Percentiles rank a stretch among this genome's conserved stretches.
Conservation (phyloP, 208 protist genomes). For the Pavlovales sp. region DNA sequence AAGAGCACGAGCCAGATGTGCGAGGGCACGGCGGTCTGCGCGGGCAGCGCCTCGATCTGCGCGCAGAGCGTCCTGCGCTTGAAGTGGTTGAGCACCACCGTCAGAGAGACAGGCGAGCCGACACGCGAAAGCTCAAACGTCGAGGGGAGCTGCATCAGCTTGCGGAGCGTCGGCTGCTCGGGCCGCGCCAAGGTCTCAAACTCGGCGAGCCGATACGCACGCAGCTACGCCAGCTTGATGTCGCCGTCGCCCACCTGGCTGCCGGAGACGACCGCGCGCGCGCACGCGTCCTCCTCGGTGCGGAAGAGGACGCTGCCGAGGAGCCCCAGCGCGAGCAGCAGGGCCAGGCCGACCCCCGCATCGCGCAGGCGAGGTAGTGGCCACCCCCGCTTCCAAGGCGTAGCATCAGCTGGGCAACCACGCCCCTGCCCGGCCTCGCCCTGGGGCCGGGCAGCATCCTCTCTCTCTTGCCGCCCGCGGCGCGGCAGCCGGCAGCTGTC, state of each 20-base stretch:
- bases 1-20: constrained; percentile 25
- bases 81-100: constrained; percentile 27
- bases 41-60: constrained; percentile 20
- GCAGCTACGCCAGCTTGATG: not conserved
- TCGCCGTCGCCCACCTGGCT: not conserved
- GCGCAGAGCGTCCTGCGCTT: constrained; percentile 15
- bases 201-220: not conserved
- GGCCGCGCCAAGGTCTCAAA: not conserved
- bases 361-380: too few species aligned
- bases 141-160: not conserved
- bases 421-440: too few species aligned
- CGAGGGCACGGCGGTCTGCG: not conserved
- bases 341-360: too few species aligned
- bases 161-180: not conserved
- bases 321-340: too few species aligned
- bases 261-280: too few species aligned
- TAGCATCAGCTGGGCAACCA: too few species aligned
- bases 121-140: not conserved
- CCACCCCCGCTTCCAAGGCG: too few species aligned
- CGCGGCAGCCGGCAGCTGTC: too few species aligned
- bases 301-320: too few species aligned
- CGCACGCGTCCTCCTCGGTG: too few species aligned
- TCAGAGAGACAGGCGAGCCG: not conserved
- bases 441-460: too few species aligned
- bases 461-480: too few species aligned